Conservation (phyloP, 192 early-diverging fungal species). For the Spizellomyces sp. region DNA sequence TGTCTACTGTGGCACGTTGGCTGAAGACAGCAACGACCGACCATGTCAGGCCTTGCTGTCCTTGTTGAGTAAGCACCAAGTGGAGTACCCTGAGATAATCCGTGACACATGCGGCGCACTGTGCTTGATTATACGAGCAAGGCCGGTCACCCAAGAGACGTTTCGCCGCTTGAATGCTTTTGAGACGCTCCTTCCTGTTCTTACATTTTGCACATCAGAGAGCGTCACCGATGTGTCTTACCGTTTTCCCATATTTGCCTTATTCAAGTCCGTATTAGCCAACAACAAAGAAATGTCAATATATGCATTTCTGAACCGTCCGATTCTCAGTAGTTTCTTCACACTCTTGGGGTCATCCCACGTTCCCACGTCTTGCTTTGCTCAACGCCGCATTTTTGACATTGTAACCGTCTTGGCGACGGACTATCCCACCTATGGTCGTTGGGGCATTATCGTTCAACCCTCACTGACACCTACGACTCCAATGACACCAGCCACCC, state of each 20-base stretch:
- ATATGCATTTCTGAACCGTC: conserved; percentile 6
- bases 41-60: conserved; percentile 19
- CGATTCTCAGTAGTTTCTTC: conserved; percentile 4
- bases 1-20: conserved; percentile 4
- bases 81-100: background rate
- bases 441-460: background rate
- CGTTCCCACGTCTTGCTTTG: conserved; percentile 11
- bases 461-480: background rate
- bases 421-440: conserved; percentile 20
- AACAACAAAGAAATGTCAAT: conserved; percentile 6
- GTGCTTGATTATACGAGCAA: conserved; percentile 4
- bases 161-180: conserved; percentile 4
- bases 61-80: background rate
- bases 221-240: background rate
- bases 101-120: conserved; percentile 9
- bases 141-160: background rate
- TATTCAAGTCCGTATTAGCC: background rate
- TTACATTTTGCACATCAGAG: conserved; percentile 1
- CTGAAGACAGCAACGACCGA: background rate
- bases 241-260: conserved; percentile 8
- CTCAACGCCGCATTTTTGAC: conserved; percentile 10
- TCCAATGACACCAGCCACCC: background rate
- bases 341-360: background rate
- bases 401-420: background rate
- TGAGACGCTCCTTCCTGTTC: background rate